A percentile compares a stretch with the other conserved stretches of the same genome.
phyloP scores from a whole-genome alignment of 2,329 filamentous ascomycete species.

The Colletotrichum siamense region DNA sequence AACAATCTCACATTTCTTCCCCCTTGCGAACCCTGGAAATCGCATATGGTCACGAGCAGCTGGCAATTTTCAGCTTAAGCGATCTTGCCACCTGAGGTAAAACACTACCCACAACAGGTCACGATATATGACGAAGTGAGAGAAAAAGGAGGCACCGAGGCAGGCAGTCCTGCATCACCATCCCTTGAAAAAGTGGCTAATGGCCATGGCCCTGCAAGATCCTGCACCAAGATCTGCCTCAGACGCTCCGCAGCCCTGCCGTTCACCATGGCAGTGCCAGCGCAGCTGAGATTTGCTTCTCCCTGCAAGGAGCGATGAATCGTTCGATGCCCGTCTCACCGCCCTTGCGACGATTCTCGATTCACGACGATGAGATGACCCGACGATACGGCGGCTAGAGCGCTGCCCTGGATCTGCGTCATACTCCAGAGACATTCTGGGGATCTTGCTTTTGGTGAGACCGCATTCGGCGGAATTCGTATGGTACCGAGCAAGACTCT shows the following conservation, averaged over 20 bases:
- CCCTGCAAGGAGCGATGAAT: neutral
- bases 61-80: neutral
- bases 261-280: neutral
- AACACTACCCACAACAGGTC: neutral
- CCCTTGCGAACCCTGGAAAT: neutral
- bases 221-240: conserved; percentile 14
- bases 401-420: neutral
- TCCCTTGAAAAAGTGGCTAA: neutral
- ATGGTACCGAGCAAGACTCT: neutral
- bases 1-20: neutral
- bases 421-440: neutral
- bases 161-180: neutral
- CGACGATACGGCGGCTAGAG: neutral
- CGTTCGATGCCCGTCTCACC: neutral
- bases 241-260: neutral
- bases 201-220: conserved; percentile 4
- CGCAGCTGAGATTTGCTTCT: neutral
- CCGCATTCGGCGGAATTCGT: neutral
- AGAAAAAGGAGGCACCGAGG: neutral
- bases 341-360: neutral
- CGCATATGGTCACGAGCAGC: neutral
- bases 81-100: neutral
- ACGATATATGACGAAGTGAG: neutral
- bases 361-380: neutral
- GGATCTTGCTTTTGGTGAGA: neutral